Conservation (phyloP, 2,329 filamentous ascomycete species). For the Rasamsonia emersonii region DNA sequence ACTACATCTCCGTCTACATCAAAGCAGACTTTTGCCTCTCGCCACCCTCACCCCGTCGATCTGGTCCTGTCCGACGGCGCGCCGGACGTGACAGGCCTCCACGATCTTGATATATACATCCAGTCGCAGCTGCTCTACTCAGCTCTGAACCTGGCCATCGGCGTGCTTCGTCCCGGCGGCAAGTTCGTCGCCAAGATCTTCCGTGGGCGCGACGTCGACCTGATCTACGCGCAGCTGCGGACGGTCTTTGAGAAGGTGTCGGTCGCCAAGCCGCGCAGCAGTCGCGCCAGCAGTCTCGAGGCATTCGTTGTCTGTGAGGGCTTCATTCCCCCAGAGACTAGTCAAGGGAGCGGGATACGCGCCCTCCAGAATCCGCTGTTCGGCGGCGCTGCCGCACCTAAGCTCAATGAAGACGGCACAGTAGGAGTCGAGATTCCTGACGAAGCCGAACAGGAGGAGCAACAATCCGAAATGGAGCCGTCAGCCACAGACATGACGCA, state of each 20-base stretch:
- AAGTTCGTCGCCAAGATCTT: conserved; percentile 99
- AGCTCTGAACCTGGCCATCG: conserved; percentile 84
- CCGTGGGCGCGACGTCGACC: conserved; percentile 85
- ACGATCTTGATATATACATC: conserved; percentile 97
- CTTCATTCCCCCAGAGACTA: conserved; percentile 60
- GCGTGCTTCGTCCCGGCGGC: conserved; percentile 83
- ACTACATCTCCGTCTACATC: conserved; percentile 8
- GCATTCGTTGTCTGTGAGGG: conserved; percentile 93
- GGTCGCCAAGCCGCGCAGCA: conserved; percentile 88
- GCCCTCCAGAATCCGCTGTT: conserved; percentile 32
- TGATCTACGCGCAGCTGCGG: conserved; percentile 88
- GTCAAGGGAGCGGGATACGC: conserved; percentile 31
- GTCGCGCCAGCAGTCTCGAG: conserved; percentile 91
- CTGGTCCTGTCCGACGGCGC: conserved; percentile 92
- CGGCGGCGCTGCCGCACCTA: conserved; percentile 26
- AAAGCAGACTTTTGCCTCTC: conserved; percentile 24
- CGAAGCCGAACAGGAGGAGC: conserved; percentile 38
- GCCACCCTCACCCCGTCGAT: conserved; percentile 71
- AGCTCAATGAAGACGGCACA: conserved; percentile 21
- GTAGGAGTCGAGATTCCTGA: conserved; percentile 28
- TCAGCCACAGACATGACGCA: conserved; percentile 1
- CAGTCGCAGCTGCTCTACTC: conserved; percentile 93
- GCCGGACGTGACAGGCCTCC: conserved; percentile 90
- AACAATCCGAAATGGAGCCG: conserved; percentile 7
- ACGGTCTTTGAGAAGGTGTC: conserved; percentile 81